Evolutionary conservation across 139 green algal species (phyloP).

Genomic region (Diplosphaera chodatii): DNA sequence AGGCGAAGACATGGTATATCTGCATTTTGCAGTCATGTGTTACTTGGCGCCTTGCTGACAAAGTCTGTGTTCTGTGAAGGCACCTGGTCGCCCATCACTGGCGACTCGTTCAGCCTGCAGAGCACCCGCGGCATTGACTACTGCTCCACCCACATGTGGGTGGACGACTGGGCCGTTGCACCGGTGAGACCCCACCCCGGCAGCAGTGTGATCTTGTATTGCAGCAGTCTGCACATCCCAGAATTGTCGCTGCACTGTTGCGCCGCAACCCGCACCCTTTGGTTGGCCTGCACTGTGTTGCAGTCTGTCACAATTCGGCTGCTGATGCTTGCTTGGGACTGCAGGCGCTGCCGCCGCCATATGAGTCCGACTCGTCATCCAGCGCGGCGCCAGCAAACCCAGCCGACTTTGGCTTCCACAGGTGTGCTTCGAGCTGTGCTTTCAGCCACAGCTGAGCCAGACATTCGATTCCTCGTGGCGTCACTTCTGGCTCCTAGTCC

Average conservation of each 20-base stretch:
- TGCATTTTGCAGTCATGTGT: too few relatives aligned
- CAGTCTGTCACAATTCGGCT: too few relatives aligned
- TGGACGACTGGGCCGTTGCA: not conserved
- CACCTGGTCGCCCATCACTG: not conserved
- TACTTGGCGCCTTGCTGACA: too few relatives aligned
- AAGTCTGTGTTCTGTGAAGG: not conserved
- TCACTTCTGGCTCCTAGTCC: too few relatives aligned
- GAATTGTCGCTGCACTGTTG: too few relatives aligned
- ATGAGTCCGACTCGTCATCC: not conserved
- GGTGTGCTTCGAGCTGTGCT: too few relatives aligned
- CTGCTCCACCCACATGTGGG: not conserved
- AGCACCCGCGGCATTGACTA: not conserved
- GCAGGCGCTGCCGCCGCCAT: not conserved
- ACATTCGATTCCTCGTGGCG: too few relatives aligned
- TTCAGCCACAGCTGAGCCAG: too few relatives aligned
- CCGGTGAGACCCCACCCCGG: not conserved
- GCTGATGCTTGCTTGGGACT: not conserved
- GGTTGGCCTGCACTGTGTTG: too few relatives aligned
- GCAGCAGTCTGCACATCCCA: not conserved
- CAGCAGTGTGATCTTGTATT: not conserved
- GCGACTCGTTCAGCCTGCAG: not conserved
- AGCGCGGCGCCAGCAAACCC: not conserved
- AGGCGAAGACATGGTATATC: too few relatives aligned
- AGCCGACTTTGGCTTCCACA: not conserved
- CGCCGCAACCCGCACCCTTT: too few relatives aligned